phyloP scores from a whole-genome alignment of 108 stramenopile species.

The Cafeteria roenbergensis region DNA sequence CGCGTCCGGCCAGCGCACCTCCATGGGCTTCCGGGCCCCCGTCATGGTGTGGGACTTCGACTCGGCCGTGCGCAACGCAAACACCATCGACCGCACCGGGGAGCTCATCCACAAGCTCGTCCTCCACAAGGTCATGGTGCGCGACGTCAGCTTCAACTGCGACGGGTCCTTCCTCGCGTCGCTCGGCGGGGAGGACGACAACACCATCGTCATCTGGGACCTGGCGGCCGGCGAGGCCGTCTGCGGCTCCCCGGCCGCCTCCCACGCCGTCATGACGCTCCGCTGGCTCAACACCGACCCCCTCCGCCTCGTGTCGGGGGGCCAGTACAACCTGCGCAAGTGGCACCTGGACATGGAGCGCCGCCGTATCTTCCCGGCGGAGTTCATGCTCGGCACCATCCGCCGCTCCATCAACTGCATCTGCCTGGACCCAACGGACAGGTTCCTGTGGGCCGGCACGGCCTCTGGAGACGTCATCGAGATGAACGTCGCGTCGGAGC shows the following conservation, averaged over 20 bases:
- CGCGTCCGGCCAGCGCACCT: conserved; percentile 56
- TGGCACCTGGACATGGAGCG: conserved; percentile 57
- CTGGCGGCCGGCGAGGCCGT: conserved; percentile 46
- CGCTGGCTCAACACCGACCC: not conserved
- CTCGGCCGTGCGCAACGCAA: conserved; percentile 35
- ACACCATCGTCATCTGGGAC: conserved; percentile 73
- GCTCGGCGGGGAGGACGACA: conserved; percentile 69
- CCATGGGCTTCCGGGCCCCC: conserved; percentile 43
- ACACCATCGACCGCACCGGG: conserved; percentile 24
- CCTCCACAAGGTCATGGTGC: conserved; percentile 60
- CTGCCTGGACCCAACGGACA: conserved; percentile 57
- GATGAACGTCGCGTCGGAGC: conserved; percentile 49
- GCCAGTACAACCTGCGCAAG: conserved; percentile 65
- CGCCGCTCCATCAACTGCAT: conserved; percentile 56
- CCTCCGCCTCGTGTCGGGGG: conserved; percentile 50
- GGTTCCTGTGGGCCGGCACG: conserved; percentile 58
- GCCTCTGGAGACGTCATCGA: conserved; percentile 66
- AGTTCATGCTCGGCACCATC: conserved; percentile 59
- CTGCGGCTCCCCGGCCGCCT: conserved; percentile 59
- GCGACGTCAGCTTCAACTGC: conserved; percentile 47
- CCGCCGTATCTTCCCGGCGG: conserved; percentile 68
- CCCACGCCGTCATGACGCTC: conserved; percentile 48
- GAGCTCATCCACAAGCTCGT: conserved; percentile 48
- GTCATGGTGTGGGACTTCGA: conserved; percentile 60
- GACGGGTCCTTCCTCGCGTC: conserved; percentile 51